Evolutionary conservation across 345 rosid genomes (phyloP).

Genomic region (Boechera divaricarpa): DNA sequence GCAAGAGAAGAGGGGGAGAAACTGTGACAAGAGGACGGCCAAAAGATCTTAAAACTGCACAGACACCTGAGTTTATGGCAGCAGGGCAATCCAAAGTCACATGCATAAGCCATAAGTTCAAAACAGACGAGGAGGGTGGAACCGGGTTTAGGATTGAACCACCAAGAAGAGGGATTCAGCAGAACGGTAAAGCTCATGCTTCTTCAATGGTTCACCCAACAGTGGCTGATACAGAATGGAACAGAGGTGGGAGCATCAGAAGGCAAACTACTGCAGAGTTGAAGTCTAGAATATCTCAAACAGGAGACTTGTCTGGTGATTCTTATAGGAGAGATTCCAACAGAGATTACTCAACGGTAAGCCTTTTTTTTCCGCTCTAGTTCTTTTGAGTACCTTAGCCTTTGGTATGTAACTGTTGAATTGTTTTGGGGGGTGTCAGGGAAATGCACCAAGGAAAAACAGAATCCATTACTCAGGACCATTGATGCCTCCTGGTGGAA

Average conservation of each 20-base stretch:
- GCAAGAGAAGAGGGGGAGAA: slow-evolving; percentile 72
- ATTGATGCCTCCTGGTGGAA: slow-evolving; percentile 88
- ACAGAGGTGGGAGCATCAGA: slow-evolving; percentile 45
- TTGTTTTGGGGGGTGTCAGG: slow-evolving; percentile 50
- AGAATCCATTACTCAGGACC: slow-evolving; percentile 94
- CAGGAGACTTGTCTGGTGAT: slow-evolving; percentile 45
- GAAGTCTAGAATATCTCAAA: slow-evolving; percentile 30
- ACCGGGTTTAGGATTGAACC: slow-evolving; percentile 65
- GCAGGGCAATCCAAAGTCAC: slow-evolving; percentile 58
- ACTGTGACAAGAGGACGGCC: slow-evolving; percentile 60
- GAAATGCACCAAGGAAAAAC: slow-evolving; percentile 63
- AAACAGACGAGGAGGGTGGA: slow-evolving; percentile 50
- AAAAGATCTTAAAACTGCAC: slow-evolving; percentile 53
- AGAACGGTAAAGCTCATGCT: slow-evolving; percentile 51
- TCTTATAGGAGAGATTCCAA: slow-evolving; percentile 40
- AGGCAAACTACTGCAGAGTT: slow-evolving; percentile 40
- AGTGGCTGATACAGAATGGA: slow-evolving; percentile 46
- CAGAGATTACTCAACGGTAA: slow-evolving; percentile 59
- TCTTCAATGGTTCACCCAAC: slow-evolving; percentile 67
- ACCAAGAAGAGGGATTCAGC: slow-evolving; percentile 46
- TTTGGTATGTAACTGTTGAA: background rate
- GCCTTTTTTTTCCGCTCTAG: background rate
- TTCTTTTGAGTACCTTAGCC: background rate
- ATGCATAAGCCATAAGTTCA: slow-evolving; percentile 54
- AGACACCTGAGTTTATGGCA: slow-evolving; percentile 74